phyloP scores from a whole-genome alignment of 768 basidiomycete genomes.

The Trametes punicea region DNA sequence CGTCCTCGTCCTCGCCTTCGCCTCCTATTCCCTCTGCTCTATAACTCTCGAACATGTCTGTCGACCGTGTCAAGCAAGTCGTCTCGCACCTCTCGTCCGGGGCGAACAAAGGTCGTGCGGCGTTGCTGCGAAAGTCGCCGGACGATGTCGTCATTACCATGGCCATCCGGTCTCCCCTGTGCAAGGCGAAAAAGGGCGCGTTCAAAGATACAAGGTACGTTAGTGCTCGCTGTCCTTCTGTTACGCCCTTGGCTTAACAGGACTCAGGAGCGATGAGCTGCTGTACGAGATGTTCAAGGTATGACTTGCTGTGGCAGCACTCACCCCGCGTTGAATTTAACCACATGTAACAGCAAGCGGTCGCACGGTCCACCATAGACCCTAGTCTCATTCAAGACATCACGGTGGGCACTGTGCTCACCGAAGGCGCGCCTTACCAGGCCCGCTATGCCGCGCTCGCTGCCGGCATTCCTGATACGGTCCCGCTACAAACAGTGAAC shows the following conservation, averaged over 20 bases:
- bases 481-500: constrained; percentile 73
- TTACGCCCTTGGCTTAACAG: not conserved
- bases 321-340: constrained; percentile 9
- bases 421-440: constrained; percentile 62
- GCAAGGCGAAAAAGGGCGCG: constrained; percentile 75
- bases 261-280: constrained; percentile 67
- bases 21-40: not conserved
- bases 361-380: constrained; percentile 55
- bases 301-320: constrained; percentile 15
- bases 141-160: constrained; percentile 84
- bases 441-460: constrained; percentile 73
- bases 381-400: constrained; percentile 71
- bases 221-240: not conserved
- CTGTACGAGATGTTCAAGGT: constrained; percentile 82
- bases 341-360: constrained; percentile 44
- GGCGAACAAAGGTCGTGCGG: constrained; percentile 42
- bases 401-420: constrained; percentile 74
- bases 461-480: constrained; percentile 76
- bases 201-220: constrained; percentile 65
- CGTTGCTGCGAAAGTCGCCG: constrained; percentile 54
- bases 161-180: constrained; percentile 73
- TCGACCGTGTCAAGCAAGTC: constrained; percentile 68
- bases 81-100: constrained; percentile 51
- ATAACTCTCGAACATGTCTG: constrained; percentile 7
- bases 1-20: not conserved